Evolutionary conservation across 306 rosid genomes (phyloP).

Genomic region (Vigna radiata): DNA sequence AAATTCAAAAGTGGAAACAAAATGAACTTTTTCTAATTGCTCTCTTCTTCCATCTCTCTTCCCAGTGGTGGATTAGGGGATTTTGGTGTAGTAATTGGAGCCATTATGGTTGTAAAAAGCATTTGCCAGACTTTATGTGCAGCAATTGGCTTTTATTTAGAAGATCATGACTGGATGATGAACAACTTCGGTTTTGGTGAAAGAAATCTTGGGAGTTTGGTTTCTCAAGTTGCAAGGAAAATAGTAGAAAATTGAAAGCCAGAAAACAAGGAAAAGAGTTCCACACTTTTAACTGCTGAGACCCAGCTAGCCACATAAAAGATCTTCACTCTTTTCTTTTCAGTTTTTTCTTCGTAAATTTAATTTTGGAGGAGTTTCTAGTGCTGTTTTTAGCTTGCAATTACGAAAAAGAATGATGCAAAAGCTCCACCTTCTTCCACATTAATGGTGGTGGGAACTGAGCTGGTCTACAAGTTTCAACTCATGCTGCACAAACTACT

Average conservation of each 20-base stretch:
- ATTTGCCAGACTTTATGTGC: conserved; percentile 55
- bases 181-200: conserved; percentile 49
- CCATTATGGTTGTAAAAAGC: conserved; percentile 50
- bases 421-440: neutral
- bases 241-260: conserved; percentile 49
- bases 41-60: conserved; percentile 17
- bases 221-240: conserved; percentile 38
- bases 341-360: neutral
- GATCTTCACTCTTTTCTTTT: neutral
- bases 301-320: conserved; percentile 36
- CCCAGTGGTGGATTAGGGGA: conserved; percentile 41
- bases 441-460: conserved; percentile 33
- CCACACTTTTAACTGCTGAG: conserved; percentile 13
- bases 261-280: conserved; percentile 56
- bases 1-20: conserved; percentile 8
- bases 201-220: conserved; percentile 44
- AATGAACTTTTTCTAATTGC: conserved; percentile 18
- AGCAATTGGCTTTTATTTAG: conserved; percentile 61
- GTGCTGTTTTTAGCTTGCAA: neutral
- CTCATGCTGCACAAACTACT: conserved; percentile 45
- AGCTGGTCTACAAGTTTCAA: conserved; percentile 36
- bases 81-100: conserved; percentile 48
- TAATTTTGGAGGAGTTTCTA: neutral
- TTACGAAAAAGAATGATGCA: neutral
- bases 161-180: conserved; percentile 70